Evolutionary conservation across 1,139 yeast species (phyloP).

Genomic region (Yamadazyma dushanensis): DNA sequence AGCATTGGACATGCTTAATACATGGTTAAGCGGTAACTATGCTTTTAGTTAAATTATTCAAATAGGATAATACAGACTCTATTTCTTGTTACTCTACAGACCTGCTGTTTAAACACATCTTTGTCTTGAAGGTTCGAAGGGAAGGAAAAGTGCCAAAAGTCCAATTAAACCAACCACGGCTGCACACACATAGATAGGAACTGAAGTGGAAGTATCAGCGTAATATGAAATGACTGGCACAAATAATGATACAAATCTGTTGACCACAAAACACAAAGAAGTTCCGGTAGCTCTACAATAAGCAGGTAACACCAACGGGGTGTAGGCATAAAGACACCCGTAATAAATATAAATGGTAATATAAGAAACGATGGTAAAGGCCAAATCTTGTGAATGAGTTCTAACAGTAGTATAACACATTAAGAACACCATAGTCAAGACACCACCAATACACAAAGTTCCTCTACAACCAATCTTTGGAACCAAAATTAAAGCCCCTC

Average conservation of each 20-base stretch:
- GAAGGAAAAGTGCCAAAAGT: conserved; percentile 40
- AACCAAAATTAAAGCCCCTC: conserved; percentile 43
- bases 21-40: conserved; percentile 52
- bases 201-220: conserved; percentile 40
- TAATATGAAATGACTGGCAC: conserved; percentile 54
- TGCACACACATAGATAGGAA: conserved; percentile 60
- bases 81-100: no score
- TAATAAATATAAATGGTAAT: conserved; percentile 52
- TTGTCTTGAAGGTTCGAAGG: conserved; percentile 45
- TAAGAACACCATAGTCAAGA: conserved; percentile 52
- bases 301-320: conserved; percentile 61
- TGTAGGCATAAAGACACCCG: conserved; percentile 55
- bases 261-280: conserved; percentile 47
- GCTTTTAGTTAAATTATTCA: no score
- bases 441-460: conserved; percentile 52
- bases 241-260: conserved; percentile 50
- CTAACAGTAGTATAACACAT: conserved; percentile 58
- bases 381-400: conserved; percentile 49
- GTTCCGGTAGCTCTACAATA: conserved; percentile 56
- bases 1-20: conserved; percentile 72
- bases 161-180: conserved; percentile 49
- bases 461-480: conserved; percentile 57
- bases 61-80: no score
- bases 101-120: conserved; percentile 21
- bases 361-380: conserved; percentile 51